A percentile compares a stretch with the other conserved stretches of the same genome.
phyloP scores from a whole-genome alignment of 495 filamentous ascomycete species.

The Neurospora sp. region DNA sequence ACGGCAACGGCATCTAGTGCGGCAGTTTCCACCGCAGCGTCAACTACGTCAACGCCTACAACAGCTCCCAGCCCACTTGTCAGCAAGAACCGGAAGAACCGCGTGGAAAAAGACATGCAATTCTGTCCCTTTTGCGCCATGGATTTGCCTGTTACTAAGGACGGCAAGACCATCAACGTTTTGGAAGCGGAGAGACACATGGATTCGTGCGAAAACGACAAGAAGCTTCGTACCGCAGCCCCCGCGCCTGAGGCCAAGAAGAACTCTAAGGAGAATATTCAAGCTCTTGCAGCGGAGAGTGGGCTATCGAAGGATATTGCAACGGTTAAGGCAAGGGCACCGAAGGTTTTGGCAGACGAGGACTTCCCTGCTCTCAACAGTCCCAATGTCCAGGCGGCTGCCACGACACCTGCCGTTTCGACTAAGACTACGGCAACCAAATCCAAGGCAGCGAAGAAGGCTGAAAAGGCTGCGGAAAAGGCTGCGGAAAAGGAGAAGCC shows the following conservation, averaged over 20 bases:
- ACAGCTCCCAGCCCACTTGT: slow-evolving; percentile 7
- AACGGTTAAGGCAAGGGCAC: slow-evolving; percentile 29
- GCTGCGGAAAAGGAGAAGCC: slow-evolving; percentile 3
- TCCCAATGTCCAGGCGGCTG: slow-evolving; percentile 19
- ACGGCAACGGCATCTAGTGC: background rate
- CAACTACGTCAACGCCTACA: background rate
- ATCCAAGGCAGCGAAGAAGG: slow-evolving; percentile 13
- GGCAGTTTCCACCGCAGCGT: background rate
- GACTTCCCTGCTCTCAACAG: slow-evolving; percentile 49
- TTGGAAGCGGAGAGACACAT: background rate
- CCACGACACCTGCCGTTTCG: slow-evolving; percentile 9
- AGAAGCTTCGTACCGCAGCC: slow-evolving; percentile 5
- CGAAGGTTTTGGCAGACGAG: slow-evolving; percentile 39
- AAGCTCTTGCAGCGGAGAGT: slow-evolving; percentile 32
- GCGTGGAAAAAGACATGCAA: background rate
- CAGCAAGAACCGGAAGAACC: slow-evolving; percentile 8
- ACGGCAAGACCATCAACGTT: background rate
- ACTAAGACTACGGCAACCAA: slow-evolving; percentile 19
- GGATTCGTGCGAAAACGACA: background rate
- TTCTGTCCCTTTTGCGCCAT: background rate
- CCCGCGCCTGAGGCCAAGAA: slow-evolving; percentile 30
- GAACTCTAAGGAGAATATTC: slow-evolving; percentile 40
- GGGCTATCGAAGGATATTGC: slow-evolving; percentile 39
- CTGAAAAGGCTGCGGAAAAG: slow-evolving; percentile 13
- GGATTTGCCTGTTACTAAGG: background rate